Evolutionary conservation across 202 grass and related monocot species (phyloP), one percentile per base, ranked within the genome.

Genomic region (Saccharum hybrid): DNA sequence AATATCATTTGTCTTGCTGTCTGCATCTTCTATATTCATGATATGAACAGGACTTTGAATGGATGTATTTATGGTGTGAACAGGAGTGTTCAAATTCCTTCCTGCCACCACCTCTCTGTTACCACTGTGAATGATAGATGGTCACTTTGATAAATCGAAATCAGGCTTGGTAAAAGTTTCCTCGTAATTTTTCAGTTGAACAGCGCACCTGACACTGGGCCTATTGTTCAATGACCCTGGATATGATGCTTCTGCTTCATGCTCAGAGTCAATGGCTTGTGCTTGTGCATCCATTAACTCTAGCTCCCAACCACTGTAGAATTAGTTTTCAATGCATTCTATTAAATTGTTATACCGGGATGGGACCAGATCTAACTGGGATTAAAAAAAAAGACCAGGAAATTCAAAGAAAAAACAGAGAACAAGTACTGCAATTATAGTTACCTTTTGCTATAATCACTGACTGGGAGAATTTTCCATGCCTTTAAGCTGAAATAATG

Each of bases 371-470:
- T 38, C 22, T 43, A 75, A 13, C 26, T 81, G 33, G 12, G 28
- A 60, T 38, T 66, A 14, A 8, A 38, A 16, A 61, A 59, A 68
- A 36, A 59, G 2, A 60, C 42, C 61, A 80, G 13, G 43, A 59
- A 63, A 38, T 28, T 60, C 11, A 78, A 75, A 75, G 33, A 31
- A 33, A 68, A 82, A 68, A n/a, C 1, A 73, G 70, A 79, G 15
- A 86, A 60, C 8, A 86, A 81, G 43, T 7, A 45, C 6, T 33
- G 31, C 23, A 42, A 38, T 36, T 36, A 63, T 63, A 26, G 64
- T 83, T 46, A 93, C 96, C 92, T 98, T 89, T 88, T 98, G 38
- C 26, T 87, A 80, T 95, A 95, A 74, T 87, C 68, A 85, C 90
- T 87, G 22, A 85, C 68, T 22, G 96, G 92, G 79, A 95, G 84